These are phyloP conservation scores for Linderina pennispora DNA, from an alignment of 192 early-diverging fungal species.

Conservation along the genomic window DNA sequence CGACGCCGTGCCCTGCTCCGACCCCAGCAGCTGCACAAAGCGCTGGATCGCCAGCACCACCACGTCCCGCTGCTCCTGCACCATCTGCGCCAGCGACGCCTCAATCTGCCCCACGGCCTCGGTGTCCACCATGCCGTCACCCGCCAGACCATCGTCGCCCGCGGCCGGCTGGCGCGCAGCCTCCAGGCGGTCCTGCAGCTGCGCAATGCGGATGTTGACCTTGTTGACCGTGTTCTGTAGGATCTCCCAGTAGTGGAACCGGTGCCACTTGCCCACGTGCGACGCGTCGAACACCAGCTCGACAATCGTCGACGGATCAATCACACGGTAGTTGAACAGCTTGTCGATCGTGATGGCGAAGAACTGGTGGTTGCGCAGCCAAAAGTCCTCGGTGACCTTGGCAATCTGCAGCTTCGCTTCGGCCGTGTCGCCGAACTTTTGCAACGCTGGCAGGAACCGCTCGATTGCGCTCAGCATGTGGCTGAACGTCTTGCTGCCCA, in stretches of 20 bases:
- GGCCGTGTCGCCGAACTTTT: constrained; percentile 31
- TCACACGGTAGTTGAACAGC: constrained; percentile 89
- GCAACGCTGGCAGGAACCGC: constrained; percentile 52
- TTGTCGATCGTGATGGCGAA: constrained; percentile 91
- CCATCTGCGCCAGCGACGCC: constrained; percentile 59
- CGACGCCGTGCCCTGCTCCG: constrained; percentile 46
- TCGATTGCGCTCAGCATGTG: constrained; percentile 92
- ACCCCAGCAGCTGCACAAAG: constrained; percentile 50
- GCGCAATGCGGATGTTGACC: constrained; percentile 69
- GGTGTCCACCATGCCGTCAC: constrained; percentile 32
- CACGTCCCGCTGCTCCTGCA: constrained; percentile 76
- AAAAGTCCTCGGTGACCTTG: constrained; percentile 63
- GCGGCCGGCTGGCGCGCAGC: constrained; percentile 24
- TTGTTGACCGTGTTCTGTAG: constrained; percentile 80
- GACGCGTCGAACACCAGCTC: constrained; percentile 63
- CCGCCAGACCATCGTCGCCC: constrained; percentile 13
- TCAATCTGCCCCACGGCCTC: constrained; percentile 52
- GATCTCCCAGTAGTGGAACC: constrained; percentile 80
- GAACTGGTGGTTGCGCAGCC: constrained; percentile 85
- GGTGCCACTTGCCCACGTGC: constrained; percentile 29
- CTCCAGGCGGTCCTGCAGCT: constrained; percentile 28
- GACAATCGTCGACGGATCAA: constrained; percentile 78
- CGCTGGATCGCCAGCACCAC: constrained; percentile 68
- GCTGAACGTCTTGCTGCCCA: constrained; percentile 90
- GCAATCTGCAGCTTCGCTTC: constrained; percentile 72